Base-by-base conservation (phyloP, 1,284 basidiomycete genomes). In the Puccinia coronata region DNA sequence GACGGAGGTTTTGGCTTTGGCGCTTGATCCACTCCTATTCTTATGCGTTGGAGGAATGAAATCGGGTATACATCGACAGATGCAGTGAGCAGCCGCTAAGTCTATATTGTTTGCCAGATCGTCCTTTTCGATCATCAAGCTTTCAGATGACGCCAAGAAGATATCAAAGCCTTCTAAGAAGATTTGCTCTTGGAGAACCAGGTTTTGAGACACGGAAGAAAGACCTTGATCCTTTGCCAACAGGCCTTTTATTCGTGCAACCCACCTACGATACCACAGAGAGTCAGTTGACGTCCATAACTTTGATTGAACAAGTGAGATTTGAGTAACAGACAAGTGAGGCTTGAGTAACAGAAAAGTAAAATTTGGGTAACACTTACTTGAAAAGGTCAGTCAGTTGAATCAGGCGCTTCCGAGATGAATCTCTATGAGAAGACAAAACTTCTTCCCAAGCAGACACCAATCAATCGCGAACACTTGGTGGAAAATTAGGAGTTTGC, bases 81-180 rank as follows among this genome's bases (percentile, higher is more conserved):
- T 87, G 39, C 90, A 86, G 2, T 82, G n/a, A 59, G 51, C n/a
- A 83, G 77, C 47, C 49, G 51, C 0, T 83, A 71, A 6, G 86
- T 85, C 0, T 84, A 83, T 0, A 90, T 88, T 77, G 92, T 87
- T 49, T 88, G 85, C 90, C 90, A 41, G 86, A 87, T 82, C 86
- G 89, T 82, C 90, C 89, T 23, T 90, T 86, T 1, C 89, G 84
- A 2, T 90, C 91, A 53, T 89, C 87, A 43, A 88, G 85, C 67
- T 80, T 47, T 80, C 83, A 9, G 82, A 91, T 34, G 90, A 89
- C 31, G 94, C 95, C 82, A 98, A 92, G 87, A 99, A 98, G 36
- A 97, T 90, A 86, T 99, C 97, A 36, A 92, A 90, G 0, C 93
- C 94, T 85, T 97, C 94, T 63, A 96, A 88, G 84, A 93, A 95